Percentiles rank a stretch among this genome's conserved stretches.
These are phyloP conservation scores for Limtongozyma cylindracea DNA, from an alignment of 805 yeast species.

Conservation along the genomic window DNA sequence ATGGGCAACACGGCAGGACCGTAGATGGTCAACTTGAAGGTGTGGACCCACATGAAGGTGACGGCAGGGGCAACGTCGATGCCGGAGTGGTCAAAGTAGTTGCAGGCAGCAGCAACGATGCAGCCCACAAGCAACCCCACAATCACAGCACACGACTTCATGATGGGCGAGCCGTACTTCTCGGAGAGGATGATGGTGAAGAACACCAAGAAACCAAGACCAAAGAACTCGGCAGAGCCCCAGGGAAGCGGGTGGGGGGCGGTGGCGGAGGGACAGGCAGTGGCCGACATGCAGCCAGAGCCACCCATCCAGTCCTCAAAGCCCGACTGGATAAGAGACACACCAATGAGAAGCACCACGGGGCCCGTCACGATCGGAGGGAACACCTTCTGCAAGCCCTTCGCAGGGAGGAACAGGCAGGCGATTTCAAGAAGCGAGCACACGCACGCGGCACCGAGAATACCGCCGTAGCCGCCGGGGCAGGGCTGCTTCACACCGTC, in stretches of 20 bases:
- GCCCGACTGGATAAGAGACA: constrained; percentile 41
- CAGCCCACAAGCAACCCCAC: constrained; percentile 70
- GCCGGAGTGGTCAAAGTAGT: constrained; percentile 35
- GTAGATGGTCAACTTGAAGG: constrained; percentile 51
- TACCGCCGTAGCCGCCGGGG: constrained; percentile 78
- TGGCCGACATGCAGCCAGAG: constrained; percentile 20
- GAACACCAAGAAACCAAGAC: constrained; percentile 68
- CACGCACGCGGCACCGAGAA: constrained; percentile 55
- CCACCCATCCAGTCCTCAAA: constrained; percentile 83
- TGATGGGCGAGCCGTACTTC: constrained; percentile 79
- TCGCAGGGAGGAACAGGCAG: constrained; percentile 59
- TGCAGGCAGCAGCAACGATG: constrained; percentile 78
- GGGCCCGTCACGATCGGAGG: constrained; percentile 91
- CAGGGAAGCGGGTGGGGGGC: constrained; percentile 21
- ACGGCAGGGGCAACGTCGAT: constrained; percentile 58
- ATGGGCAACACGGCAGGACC: constrained; percentile 76
- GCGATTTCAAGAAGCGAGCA: constrained; percentile 56
- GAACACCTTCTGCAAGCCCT: constrained; percentile 40
- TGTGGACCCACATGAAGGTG: constrained; percentile 72
- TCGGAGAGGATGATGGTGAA: constrained; percentile 53
- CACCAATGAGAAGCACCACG: constrained; percentile 69
- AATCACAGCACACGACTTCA: constrained; percentile 86
- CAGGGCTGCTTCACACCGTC: constrained; percentile 55
- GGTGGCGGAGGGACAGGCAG: too few species aligned
- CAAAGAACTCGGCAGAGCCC: constrained; percentile 77